Evolutionary conservation across 345 rosid genomes (phyloP).

Genomic region (Toxicodendron radicans): DNA sequence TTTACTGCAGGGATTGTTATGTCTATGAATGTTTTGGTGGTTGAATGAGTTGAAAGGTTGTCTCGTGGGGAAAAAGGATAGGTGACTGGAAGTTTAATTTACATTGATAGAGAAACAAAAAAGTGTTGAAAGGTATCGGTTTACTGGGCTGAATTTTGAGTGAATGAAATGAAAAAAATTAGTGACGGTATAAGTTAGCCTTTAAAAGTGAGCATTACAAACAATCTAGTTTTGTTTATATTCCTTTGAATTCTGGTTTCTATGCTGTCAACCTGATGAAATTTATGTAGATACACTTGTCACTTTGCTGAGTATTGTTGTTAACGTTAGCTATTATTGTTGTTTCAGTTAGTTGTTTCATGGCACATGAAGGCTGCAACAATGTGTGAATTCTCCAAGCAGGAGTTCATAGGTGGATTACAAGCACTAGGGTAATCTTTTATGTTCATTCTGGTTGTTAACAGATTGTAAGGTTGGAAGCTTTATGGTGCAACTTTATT

Average conservation of each 20-base stretch:
- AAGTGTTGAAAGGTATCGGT: too few relatives aligned
- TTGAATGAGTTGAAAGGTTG: too few relatives aligned
- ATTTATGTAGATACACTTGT: background rate
- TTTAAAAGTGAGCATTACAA: background rate
- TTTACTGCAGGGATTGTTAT: too few relatives aligned
- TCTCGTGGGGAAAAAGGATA: too few relatives aligned
- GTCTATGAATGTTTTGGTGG: too few relatives aligned
- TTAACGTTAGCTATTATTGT: conserved; percentile 2
- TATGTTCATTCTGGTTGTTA: background rate
- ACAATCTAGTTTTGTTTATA: background rate
- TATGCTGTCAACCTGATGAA: background rate
- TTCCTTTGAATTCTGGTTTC: background rate
- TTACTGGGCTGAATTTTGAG: too few relatives aligned
- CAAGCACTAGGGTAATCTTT: conserved; percentile 76
- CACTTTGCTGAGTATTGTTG: conserved; percentile 2
- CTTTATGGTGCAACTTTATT: conserved; percentile 21
- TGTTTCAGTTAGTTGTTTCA: conserved; percentile 83
- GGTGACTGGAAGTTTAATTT: too few relatives aligned
- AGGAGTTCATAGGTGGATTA: conserved; percentile 82
- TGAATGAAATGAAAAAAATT: too few relatives aligned
- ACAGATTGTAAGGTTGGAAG: conserved; percentile 6
- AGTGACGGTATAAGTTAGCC: too few relatives aligned
- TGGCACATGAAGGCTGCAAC: conserved; percentile 99
- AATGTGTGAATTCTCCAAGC: conserved; percentile 92
- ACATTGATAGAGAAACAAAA: too few relatives aligned